Base-by-base conservation (phyloP, 768 basidiomycete genomes). In the Peribolospora baueri region DNA sequence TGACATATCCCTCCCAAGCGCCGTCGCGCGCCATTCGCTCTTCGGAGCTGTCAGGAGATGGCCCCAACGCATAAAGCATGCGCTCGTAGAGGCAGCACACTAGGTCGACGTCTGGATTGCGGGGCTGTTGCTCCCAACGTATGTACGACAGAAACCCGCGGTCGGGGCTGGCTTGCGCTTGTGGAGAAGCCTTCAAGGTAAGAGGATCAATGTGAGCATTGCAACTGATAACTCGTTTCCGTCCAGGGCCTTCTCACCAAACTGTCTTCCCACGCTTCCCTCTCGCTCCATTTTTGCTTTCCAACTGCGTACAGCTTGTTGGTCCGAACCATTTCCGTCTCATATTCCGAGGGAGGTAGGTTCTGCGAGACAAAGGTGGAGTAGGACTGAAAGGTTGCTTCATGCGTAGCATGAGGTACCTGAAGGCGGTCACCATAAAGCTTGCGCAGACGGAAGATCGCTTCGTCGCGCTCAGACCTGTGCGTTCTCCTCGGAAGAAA, bases 331-430 rank as follows among this genome's bases (percentile, higher is more conserved):
- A 95, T 75, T 6, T 79, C 68, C 0, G 70, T 61, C 64, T 95
- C 90, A 63, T 97, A 97, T 46, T 80, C 74, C 13, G 73, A 67
- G 3, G 47, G 48, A 7, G 80, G 75, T 58, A 78, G 75, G 66
- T 83, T 74, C 55, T 76, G 75, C 0, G 86, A 84, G 13, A 84
- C 84, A 68, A 93, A 91, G 0, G 80, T 76, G 0, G 88, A 91
- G 64, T 90, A 95, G 2, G 77, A 72, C 63, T 85, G 79, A 53
- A 79, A 78, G 0, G 86, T 88, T 11, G 82, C 77, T 45, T 84
- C 82, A 50, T 79, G 72, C 56, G 76, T 77, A 43, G 78, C 72
- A 63, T 88, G 85, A 39, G 81, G 80, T 63, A 81, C 78, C 50
- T 73, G 70, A 6, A 87, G 74, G 7, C 84, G 78, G 40, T 70